A percentile compares a stretch with the other conserved stretches of the same genome.
Conservation (phyloP, 2,329 filamentous ascomycete species). For the Dactylonectria macrodidyma region DNA sequence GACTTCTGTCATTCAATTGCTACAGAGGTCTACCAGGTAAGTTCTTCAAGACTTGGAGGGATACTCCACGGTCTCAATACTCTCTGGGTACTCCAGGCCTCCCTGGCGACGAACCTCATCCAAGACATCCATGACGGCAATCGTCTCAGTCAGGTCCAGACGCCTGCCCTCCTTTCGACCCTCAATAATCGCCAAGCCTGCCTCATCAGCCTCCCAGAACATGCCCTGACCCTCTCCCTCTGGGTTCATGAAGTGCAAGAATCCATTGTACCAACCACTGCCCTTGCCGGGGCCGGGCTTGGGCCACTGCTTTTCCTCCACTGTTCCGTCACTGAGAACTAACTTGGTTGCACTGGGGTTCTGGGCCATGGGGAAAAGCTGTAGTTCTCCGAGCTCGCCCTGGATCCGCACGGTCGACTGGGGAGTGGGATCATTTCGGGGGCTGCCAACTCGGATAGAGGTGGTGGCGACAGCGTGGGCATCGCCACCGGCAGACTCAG, state of each 20-base stretch:
- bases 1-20: neutral
- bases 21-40: neutral
- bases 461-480: slow-evolving; percentile 81
- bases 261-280: slow-evolving; percentile 34
- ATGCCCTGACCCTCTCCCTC: slow-evolving; percentile 79
- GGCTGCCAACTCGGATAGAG: slow-evolving; percentile 62
- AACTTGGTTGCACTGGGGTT: slow-evolving; percentile 75
- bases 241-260: slow-evolving; percentile 52
- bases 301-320: slow-evolving; percentile 63
- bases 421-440: slow-evolving; percentile 72
- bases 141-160: slow-evolving; percentile 80
- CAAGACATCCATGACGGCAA: slow-evolving; percentile 85
- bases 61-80: slow-evolving; percentile 29
- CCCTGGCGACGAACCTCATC: slow-evolving; percentile 68
- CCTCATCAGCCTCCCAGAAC: slow-evolving; percentile 90
- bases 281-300: slow-evolving; percentile 61
- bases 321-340: slow-evolving; percentile 65
- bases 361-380: slow-evolving; percentile 79
- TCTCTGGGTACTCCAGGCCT: slow-evolving; percentile 65
- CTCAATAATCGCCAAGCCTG: slow-evolving; percentile 79
- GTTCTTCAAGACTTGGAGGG: neutral
- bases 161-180: slow-evolving; percentile 81
- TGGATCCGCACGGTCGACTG: slow-evolving; percentile 82
- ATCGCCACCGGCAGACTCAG: slow-evolving; percentile 54
- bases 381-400: slow-evolving; percentile 84